Base-by-base conservation (phyloP, 257 asterid species). In the Vinca minor region DNA sequence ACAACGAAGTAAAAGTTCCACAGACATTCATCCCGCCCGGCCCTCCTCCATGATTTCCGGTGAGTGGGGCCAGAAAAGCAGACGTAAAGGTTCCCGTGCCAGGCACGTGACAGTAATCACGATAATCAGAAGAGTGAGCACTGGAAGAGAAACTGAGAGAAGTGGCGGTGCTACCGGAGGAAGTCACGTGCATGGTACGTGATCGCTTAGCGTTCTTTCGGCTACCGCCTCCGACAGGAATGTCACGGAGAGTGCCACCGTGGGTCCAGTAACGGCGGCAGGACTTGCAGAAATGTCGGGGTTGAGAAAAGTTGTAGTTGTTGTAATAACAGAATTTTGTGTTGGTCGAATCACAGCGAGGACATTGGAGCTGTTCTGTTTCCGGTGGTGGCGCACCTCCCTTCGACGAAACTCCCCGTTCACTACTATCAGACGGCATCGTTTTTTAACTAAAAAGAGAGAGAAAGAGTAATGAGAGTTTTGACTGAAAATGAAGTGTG, bases 261-360 rank as follows among this genome's bases (percentile, higher is more conserved):
- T 83, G 94, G 5, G 98, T 91, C 98, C 98, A 91, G 87, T 91
- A 91, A 64, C 98, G 91, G 67, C 98, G 96, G 83, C 98, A 91
- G 4, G 91, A 62, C 85, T 88, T 87, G 84, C 97, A 90, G 78
- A 90, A 90, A 68, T 90, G 95, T 49, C 97, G 89, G 0, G 97
- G 97, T 82, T 89, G 97, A 4, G 97, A 87, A 83, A 79, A 87
- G 76, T 87, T 89, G 79, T 87, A 89, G 88, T 89, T 89, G 90
- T 90, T 90, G 84, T 90, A 90, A 88, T 90, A 90, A 72, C 97
- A 90, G 64, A 90, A 90, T 67, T 90, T 90, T 65, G 97, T 90
- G 80, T 90, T 85, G 65, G 79, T 84, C n/a, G 97, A 91, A 76
- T 86, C 88, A 56, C 98, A 91, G 47, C 98, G 96, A 10, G 98